Base-by-base conservation (phyloP, 2,329 filamentous ascomycete species). In the Talaromyces piceae region DNA sequence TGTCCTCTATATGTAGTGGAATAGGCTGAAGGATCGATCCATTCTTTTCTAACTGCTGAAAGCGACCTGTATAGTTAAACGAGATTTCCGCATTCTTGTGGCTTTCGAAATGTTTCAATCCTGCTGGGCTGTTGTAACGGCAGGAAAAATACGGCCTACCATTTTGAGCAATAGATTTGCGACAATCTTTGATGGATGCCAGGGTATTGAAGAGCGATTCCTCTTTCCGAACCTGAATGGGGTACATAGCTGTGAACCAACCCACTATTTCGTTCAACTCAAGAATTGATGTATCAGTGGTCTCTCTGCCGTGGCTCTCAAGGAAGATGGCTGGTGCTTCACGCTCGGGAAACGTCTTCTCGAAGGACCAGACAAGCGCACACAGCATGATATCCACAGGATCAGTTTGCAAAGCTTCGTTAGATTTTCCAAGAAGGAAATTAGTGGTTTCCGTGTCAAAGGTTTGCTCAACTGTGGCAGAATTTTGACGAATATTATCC, bases 381-480 rank as follows among this genome's bases (percentile, higher is more conserved):
- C 12, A 23, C 13, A 51, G 43, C 16, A 51, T 22, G 41, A 51
- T 30, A 16, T 51, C 49, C 5, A 49, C 23, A 33, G 49, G 45
- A 22, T 31, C 25, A 6, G 45, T 51, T 44, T 13, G 41, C 8
- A 51, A 23, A 12, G 44, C 23, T 16, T 50, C 22, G 26, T 51
- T 47, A 20, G 25, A 33, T 20, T 41, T 22, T 1, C 28, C 28
- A 18, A 31, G 56, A 3, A 46, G 20, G 44, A 46, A 25, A 27
- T 20, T 18, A 12, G 44, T 46, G 7, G 20, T 46, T 20, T 28
- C 25, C 28, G 27, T n/a, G 30, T 33, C 30, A 33, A 33, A 33
- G 30, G 16, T 7, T n/a, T 16, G n/a, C 16, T 33, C 30, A 4
- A 60, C 72, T 75, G 41, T 13, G n/a, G 18, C 13, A 23, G 41